phyloP scores from a whole-genome alignment of 2,329 filamentous ascomycete species.

The Ophiostoma australiae region DNA sequence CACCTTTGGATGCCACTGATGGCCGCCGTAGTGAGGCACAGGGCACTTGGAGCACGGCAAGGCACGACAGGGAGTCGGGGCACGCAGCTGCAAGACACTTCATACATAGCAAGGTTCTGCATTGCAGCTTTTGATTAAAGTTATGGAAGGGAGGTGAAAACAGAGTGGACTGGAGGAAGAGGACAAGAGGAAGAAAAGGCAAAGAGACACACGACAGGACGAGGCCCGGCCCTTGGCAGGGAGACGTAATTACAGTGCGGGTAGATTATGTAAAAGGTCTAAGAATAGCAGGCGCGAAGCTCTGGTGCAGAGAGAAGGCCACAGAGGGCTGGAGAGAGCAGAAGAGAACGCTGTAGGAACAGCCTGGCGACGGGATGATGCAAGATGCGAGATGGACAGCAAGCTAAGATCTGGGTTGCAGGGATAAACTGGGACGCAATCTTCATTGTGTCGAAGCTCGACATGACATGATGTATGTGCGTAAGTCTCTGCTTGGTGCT shows the following conservation, averaged over 20 bases:
- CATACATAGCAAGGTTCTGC: not conserved
- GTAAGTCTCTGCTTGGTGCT: no score
- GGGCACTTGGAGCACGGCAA: not conserved
- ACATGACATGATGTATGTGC: no score
- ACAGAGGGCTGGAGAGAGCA: not conserved
- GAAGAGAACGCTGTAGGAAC: not conserved
- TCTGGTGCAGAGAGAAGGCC: not conserved
- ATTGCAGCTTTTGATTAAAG: not conserved
- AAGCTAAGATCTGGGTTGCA: not conserved
- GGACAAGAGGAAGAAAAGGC: not conserved
- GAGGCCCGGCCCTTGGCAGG: not conserved
- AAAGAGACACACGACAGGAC: not conserved
- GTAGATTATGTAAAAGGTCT: not conserved
- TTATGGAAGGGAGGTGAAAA: not conserved
- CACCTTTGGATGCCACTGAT: conserved; percentile 4
- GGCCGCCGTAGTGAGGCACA: conserved; percentile 7
- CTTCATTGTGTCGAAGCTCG: no score
- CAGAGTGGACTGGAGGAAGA: not conserved
- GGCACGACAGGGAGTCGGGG: not conserved
- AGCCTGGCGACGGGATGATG: no score
- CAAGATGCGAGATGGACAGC: not conserved
- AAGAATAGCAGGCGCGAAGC: not conserved
- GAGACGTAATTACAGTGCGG: not conserved
- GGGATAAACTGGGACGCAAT: not conserved
- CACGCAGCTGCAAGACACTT: not conserved